Evolutionary conservation across 176 grass and related monocot species (phyloP).

Genomic region (Hordeum vulgare): DNA sequence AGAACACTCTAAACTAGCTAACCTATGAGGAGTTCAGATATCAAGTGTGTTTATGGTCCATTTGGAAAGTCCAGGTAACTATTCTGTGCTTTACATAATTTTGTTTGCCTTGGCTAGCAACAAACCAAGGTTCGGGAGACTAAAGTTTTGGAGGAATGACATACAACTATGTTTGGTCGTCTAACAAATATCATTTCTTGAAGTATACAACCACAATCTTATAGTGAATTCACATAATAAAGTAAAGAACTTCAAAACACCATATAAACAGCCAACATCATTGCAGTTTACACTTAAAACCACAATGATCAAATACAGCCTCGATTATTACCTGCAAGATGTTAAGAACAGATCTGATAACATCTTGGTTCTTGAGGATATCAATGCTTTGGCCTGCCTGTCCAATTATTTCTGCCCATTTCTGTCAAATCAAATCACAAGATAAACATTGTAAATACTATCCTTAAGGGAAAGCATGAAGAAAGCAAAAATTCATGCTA

Average conservation of each 20-base stretch:
- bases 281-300: slow-evolving; percentile 4
- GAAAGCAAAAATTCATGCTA: neutral
- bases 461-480: neutral
- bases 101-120: neutral
- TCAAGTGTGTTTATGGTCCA: neutral
- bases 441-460: slow-evolving; percentile 24
- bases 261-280: neutral
- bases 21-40: neutral
- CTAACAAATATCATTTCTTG: neutral
- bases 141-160: neutral
- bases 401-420: slow-evolving; percentile 99
- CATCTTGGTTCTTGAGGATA: slow-evolving; percentile 94
- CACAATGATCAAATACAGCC: neutral
- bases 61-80: neutral
- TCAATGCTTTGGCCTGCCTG: slow-evolving; percentile 95
- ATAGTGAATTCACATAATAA: neutral
- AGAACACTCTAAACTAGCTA: neutral
- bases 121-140: neutral
- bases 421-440: slow-evolving; percentile 51
- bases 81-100: neutral
- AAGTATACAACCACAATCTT: neutral
- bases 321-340: slow-evolving; percentile 76
- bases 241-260: neutral
- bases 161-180: neutral
- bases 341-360: slow-evolving; percentile 98